A percentile compares a stretch with the other conserved stretches of the same genome.
Evolutionary conservation across 176 grass and related monocot genomes (phyloP).

Genomic region (Oryza nivara): DNA sequence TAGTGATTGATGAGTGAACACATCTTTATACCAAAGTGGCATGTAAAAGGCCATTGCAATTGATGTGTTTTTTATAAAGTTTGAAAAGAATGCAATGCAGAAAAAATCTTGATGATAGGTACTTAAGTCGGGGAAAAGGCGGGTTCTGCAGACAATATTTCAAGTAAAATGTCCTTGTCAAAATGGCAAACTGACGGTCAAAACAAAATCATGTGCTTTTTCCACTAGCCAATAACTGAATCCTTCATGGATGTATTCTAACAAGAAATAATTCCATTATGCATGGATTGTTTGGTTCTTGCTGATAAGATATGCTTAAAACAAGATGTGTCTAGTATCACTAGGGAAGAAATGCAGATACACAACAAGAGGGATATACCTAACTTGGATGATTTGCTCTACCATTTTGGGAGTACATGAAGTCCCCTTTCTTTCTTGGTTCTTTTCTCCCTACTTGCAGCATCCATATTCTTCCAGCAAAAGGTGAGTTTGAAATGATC

Average conservation of each 20-base stretch:
- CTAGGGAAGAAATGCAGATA: background rate
- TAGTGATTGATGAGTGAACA: constrained; percentile 9
- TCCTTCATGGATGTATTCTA: background rate
- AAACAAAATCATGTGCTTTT: constrained; percentile 20
- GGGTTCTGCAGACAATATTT: background rate
- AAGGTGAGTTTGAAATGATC: constrained; percentile 22
- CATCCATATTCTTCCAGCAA: constrained; percentile 42
- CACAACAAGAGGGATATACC: constrained; percentile 22
- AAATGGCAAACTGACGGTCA: constrained; percentile 14
- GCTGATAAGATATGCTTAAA: background rate
- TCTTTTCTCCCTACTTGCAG: constrained; percentile 31
- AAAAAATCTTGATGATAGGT: constrained; percentile 22
- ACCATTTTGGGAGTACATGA: constrained; percentile 29
- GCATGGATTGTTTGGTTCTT: background rate
- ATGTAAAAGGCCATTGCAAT: background rate
- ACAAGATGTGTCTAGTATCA: background rate
- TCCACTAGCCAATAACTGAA: constrained; percentile 13
- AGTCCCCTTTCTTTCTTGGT: background rate
- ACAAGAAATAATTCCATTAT: background rate
- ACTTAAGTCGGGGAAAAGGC: constrained; percentile 45
- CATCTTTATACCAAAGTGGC: constrained; percentile 36
- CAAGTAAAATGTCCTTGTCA: constrained; percentile 25
- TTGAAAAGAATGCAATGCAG: background rate
- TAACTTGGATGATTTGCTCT: constrained; percentile 29
- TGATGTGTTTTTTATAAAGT: constrained; percentile 24